These are phyloP conservation scores for Peronospora farinosa DNA, from an alignment of 352 stramenopile genomes.

Conservation along the genomic window DNA sequence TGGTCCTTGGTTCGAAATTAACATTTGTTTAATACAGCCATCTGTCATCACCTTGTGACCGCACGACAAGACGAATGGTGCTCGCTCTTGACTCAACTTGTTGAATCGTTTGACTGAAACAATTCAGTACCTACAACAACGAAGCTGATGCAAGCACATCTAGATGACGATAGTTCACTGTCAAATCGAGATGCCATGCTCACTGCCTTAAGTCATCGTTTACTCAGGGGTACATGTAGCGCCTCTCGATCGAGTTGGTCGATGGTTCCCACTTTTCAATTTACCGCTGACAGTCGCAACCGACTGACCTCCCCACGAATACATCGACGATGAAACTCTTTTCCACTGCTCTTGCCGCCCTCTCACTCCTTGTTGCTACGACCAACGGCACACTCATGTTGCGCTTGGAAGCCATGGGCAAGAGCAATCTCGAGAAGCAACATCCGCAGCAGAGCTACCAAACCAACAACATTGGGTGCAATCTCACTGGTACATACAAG, in stretches of 20 bases:
- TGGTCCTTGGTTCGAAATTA: background rate
- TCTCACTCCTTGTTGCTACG: background rate
- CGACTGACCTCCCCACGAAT: background rate
- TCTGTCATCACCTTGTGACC: too few species aligned
- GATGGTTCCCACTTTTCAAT: background rate
- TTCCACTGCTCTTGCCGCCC: background rate
- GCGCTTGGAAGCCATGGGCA: background rate
- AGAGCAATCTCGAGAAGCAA: background rate
- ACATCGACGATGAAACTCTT: constrained; percentile 1
- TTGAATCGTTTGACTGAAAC: too few species aligned
- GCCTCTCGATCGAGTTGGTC: background rate
- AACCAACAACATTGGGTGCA: background rate
- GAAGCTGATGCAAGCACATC: too few species aligned
- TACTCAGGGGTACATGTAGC: background rate
- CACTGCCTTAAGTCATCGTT: background rate
- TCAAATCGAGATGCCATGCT: background rate
- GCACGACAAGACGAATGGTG: too few species aligned
- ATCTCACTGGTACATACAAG: constrained; percentile 1
- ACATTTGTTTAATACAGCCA: too few species aligned
- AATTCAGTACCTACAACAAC: too few species aligned
- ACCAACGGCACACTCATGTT: background rate
- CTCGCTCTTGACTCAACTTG: too few species aligned
- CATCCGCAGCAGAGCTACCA: background rate
- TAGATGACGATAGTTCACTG: too few species aligned
- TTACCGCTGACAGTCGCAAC: background rate